phyloP scores from a whole-genome alignment of 768 basidiomycete genomes.

The Lactarius hengduanensis region DNA sequence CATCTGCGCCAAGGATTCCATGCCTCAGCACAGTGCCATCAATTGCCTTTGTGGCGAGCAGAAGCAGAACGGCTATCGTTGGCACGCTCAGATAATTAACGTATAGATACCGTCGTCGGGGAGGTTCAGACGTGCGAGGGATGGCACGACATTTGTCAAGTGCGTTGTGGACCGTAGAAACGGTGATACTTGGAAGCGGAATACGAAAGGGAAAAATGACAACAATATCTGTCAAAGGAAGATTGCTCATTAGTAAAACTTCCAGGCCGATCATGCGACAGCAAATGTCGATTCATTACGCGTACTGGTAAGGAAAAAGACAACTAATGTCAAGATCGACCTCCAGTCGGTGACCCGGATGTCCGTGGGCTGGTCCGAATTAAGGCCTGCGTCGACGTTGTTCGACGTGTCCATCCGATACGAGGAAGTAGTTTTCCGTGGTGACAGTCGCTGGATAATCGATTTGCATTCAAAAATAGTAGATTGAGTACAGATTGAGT shows the following conservation, averaged over 20 bases:
- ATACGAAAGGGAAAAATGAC: slow-evolving; percentile 29
- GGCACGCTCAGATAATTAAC: slow-evolving; percentile 38
- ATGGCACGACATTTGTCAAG: slow-evolving; percentile 26
- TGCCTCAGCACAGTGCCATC: slow-evolving; percentile 50
- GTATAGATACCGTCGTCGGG: slow-evolving; percentile 25
- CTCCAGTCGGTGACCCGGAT: slow-evolving; percentile 13
- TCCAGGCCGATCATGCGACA: not conserved
- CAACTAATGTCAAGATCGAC: slow-evolving; percentile 17
- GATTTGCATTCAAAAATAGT: not conserved
- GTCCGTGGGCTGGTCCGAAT: slow-evolving; percentile 2
- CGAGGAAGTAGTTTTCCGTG: not conserved
- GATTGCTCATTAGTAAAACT: slow-evolving; percentile 4
- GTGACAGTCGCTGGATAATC: not conserved
- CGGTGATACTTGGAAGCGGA: slow-evolving; percentile 17
- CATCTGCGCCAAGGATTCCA: slow-evolving; percentile 79
- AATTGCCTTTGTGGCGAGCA: slow-evolving; percentile 34
- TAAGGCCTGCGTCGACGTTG: not conserved
- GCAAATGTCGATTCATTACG: not conserved
- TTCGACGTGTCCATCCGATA: not conserved
- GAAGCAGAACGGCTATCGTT: slow-evolving; percentile 33
- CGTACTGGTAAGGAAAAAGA: slow-evolving; percentile 24
- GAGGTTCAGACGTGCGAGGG: slow-evolving; percentile 2
- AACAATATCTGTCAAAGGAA: slow-evolving; percentile 17
- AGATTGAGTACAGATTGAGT: not conserved
- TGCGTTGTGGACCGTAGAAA: not conserved